Evolutionary conservation across 352 stramenopile species (phyloP), one percentile per base, ranked within the genome.

Genomic region (Phytophthora crassamura): DNA sequence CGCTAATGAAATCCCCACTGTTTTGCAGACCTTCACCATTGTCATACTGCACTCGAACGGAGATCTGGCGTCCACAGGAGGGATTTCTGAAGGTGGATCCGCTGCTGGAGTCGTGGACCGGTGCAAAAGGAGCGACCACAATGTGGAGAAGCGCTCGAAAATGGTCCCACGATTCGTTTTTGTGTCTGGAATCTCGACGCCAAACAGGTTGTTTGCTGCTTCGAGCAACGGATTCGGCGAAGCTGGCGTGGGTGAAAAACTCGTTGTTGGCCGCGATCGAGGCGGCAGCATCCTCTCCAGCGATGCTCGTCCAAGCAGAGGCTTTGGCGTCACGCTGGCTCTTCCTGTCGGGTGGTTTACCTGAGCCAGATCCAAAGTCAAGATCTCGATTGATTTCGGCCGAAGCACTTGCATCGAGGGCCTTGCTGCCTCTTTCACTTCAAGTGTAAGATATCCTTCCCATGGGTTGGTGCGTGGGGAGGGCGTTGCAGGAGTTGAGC

Each of bases 21-120:
- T 45, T 50, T 88, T 88, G 67, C 76, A 86, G 8, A 91, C 46
- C 53, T 86, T 88, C 25, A 79, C 78, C 40, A 89, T 77, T 8
- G 74, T 48, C 69, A 86, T 81, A 43, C 56, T 81, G 56, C 80
- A 89, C 51, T 89, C 80, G 22, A 86, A 78, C 15, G 76, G 51
- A 7, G 82, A 84, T 41, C 76, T 84, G 30, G 30, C 25, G 22
- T 41, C 47, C 7, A 22, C 10, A 28, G 48, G 8, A 18, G 20
- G 16, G 38, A 3, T n/a, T 33, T 50, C 39, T 34, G 12, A 40
- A 16, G 16, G 16, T 36, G 47, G 20, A 10, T 49, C 53, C 33
- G 10, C 18, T n/a, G 22, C 47, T 1, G 59, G 56, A 20, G 12
- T 15, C 7, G 39, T 10, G 4, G 56, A 56, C 18, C 49, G 64